These are phyloP conservation scores for Aspergillus egyptiacus DNA, from an alignment of 495 filamentous ascomycete genomes.

Conservation along the genomic window DNA sequence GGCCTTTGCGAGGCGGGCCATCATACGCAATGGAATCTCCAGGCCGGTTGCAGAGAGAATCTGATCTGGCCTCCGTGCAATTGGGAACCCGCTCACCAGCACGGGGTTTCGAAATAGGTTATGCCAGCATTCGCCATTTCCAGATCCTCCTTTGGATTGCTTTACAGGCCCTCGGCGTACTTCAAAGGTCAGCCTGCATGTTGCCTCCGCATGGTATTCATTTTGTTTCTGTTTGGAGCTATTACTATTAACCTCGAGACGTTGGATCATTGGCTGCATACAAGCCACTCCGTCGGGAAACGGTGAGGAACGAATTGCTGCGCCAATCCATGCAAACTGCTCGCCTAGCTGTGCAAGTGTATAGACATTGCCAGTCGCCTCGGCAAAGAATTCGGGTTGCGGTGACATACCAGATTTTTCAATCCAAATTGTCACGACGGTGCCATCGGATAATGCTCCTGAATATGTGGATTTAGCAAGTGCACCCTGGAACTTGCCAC, in stretches of 20 bases:
- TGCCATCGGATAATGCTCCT: background rate
- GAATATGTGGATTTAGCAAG: background rate
- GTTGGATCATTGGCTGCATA: background rate
- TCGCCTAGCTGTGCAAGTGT: slow-evolving; percentile 17
- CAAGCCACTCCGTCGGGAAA: background rate
- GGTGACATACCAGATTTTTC: background rate
- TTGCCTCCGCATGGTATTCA: background rate
- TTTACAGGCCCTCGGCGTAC: background rate
- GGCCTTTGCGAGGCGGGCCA: slow-evolving; percentile 11
- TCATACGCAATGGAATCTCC: slow-evolving; percentile 16
- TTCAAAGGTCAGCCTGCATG: background rate
- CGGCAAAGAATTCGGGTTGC: background rate
- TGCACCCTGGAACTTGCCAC: background rate
- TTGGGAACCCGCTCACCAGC: slow-evolving; percentile 16
- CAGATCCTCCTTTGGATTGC: background rate
- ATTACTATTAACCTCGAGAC: background rate
- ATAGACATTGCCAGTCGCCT: slow-evolving; percentile 6
- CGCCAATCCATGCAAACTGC: slow-evolving; percentile 20
- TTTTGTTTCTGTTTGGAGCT: background rate
- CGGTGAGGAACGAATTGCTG: slow-evolving; percentile 17
- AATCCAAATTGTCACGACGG: background rate
- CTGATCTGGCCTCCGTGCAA: background rate
- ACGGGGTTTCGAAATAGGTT: slow-evolving; percentile 16
- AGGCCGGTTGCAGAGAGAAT: background rate
- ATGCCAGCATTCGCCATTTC: slow-evolving; percentile 15